Base-by-base conservation (phyloP, 2,329 filamentous ascomycete genomes). In the Daldinia eschscholtzii region DNA sequence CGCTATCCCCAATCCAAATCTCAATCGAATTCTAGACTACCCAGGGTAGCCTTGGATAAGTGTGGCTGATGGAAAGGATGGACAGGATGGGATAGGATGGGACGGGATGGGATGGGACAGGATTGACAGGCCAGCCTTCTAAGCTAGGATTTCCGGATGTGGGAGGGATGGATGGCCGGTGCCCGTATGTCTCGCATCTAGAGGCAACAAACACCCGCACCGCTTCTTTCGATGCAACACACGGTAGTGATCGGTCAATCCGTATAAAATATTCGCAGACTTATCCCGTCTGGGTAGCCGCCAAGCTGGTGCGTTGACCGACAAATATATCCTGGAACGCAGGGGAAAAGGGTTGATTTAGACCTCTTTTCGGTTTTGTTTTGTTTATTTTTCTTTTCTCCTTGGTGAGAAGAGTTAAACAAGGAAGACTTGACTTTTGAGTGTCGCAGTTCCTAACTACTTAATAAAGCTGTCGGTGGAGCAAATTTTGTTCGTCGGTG, bases 181-280 rank as follows among this genome's bases (percentile, higher is more conserved):
- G 70, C 57, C 59, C 62, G 59, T 70, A 66, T 72, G 70, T 70
- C 64, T 70, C 67, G 67, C 67, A 68, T 70, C 42, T 68, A 70
- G 56, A 62, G 66, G 69, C 53, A 69, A 59, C 69, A 71, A 71
- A 65, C 70, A 67, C 64, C 55, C 62, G 57, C 65, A 67, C 55
- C 64, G 60, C 61, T 65, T 61, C 52, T 70, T 70, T 64, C 50
- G 62, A 67, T 68, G 67, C 67, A 70, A 70, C 65, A 68, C 57
- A 65, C 65, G 26, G 61, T 46, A 48, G 30, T 52, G 59, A 70
- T 70, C 70, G 64, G 44, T 64, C 67, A 70, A 65, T 67, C 52
- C 62, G 67, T 60, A 65, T 57, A 65, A 39, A 42, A 57, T 30
- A 55, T 37, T 67, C 48, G 61, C 39, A 50, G 48, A 39, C 46